A percentile compares a stretch with the other conserved stretches of the same genome.
phyloP scores from a whole-genome alignment of 176 grass and related monocot species.

The Musa acuminata region DNA sequence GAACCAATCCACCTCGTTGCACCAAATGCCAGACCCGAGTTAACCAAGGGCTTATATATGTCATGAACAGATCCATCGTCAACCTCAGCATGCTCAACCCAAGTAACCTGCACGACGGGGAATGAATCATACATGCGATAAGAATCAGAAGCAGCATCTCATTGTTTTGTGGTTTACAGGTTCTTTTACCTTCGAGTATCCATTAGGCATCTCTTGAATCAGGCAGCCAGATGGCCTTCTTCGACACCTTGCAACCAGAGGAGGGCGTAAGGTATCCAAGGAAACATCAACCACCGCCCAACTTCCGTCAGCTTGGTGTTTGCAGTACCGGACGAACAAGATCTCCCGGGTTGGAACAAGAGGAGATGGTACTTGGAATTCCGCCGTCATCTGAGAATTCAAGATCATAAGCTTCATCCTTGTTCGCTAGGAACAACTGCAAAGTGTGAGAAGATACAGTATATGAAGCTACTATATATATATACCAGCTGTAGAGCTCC shows the following conservation, averaged over 20 bases:
- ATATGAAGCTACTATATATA: not conserved
- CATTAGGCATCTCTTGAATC: conserved; percentile 20
- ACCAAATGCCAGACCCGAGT: conserved; percentile 18
- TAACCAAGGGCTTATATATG: conserved; percentile 17
- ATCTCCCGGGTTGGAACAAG: conserved; percentile 17
- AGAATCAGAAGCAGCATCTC: not conserved
- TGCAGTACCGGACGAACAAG: conserved; percentile 19
- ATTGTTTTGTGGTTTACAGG: no score
- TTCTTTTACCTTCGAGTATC: conserved; percentile 13
- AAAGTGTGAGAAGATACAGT: not conserved
- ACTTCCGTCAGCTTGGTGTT: conserved; percentile 8
- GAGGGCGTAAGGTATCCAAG: conserved; percentile 17
- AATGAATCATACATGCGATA: not conserved
- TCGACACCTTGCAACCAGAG: not conserved
- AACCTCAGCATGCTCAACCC: conserved; percentile 21
- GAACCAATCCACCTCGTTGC: conserved; percentile 6
- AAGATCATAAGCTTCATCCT: no score
- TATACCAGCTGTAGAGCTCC: conserved; percentile 19
- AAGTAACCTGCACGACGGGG: not conserved
- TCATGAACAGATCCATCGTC: conserved; percentile 20
- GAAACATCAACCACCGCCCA: conserved; percentile 24
- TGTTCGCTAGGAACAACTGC: no score
- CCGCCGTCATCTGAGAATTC: conserved; percentile 6
- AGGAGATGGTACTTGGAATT: conserved; percentile 19
- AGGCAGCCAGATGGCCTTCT: conserved; percentile 22